Base-by-base conservation (phyloP, 441 rosid genomes). In the Pelargonium citronellum region DNA sequence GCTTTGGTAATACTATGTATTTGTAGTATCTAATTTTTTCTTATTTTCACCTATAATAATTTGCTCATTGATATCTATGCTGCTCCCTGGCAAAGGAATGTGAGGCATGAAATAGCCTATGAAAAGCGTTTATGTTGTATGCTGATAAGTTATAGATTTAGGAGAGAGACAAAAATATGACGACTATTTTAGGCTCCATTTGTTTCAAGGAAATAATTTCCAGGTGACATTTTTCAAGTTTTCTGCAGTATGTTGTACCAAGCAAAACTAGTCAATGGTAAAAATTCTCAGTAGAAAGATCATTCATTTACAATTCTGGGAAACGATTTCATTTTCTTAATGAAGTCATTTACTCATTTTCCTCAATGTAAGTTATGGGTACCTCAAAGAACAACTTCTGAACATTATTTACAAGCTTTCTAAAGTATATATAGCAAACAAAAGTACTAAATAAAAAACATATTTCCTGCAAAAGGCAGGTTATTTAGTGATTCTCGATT, bases 1-100 rank as follows among this genome's bases (percentile, higher is more conserved):
- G 53, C 15, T 24, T 12, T 66, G 24, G 69, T 37, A 63, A 55
- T 43, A 61, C 13, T 53, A 16, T 70, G 69, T 69, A 66, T 66
- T 72, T 44, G 41, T 16, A 49, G 34, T 19, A 57, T 11, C 12
- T 13, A 67, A 27, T 53, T 67, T 19, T 58, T 22, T 60, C 22
- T 51, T 53, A 15, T 46, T 43, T 15, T 43, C 5, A 3, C 17
- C 19, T 17, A 1, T 17, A 13, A 34, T 41, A 15, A 53, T 53
- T 53, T 53, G 60, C 19, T 61, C 20, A 4, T 61, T 61, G 13
- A 47, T 39, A 51, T 51, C 58, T 51, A 51, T 51, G 58, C 19
- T 13, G 19, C n/a, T 47, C n/a, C 58, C 58, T 13, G 58, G 58
- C 0, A 51, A 6, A 13, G 58, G 17, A 51, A 51, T 51, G 6